phyloP scores from a whole-genome alignment of 1,139 yeast species.

The Pneumocystis wakefieldiae region DNA sequence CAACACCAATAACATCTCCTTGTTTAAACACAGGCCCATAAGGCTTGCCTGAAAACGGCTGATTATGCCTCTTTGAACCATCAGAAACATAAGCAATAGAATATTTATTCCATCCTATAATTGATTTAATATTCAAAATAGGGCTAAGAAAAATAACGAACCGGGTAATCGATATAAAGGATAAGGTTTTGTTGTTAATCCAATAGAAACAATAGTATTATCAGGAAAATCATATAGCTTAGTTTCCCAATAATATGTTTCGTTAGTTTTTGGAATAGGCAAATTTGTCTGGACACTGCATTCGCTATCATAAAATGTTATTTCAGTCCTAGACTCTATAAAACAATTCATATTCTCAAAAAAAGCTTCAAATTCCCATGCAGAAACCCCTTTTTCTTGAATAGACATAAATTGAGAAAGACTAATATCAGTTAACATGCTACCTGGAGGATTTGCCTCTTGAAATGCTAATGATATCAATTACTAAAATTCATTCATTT shows the following conservation, averaged over 20 bases:
- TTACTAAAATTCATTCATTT: not conserved
- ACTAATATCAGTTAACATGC: slow-evolving; percentile 27
- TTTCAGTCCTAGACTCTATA: slow-evolving; percentile 60
- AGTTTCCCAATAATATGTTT: slow-evolving; percentile 80
- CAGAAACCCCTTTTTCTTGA: slow-evolving; percentile 83
- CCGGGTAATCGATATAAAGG: slow-evolving; percentile 87
- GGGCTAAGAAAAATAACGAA: not conserved
- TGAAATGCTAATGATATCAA: slow-evolving; percentile 23
- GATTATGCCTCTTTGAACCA: slow-evolving; percentile 67
- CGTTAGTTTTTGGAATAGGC: slow-evolving; percentile 75
- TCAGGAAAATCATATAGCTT: slow-evolving; percentile 53
- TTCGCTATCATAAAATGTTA: slow-evolving; percentile 54
- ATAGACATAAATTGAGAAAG: slow-evolving; percentile 41
- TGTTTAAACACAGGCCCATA: slow-evolving; percentile 60
- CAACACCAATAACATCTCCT: slow-evolving; percentile 88
- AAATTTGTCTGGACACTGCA: slow-evolving; percentile 71
- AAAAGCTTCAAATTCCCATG: slow-evolving; percentile 84
- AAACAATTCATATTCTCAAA: slow-evolving; percentile 39
- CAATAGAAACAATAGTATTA: slow-evolving; percentile 48
- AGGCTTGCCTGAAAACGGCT: slow-evolving; percentile 50
- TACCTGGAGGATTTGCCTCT: slow-evolving; percentile 33
- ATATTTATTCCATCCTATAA: slow-evolving; percentile 41
- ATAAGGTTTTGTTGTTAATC: slow-evolving; percentile 75
- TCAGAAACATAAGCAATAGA: slow-evolving; percentile 79
- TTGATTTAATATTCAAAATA: not conserved